Evolutionary conservation across 345 rosid genomes (phyloP).

Genomic region (Citrus unshiu): DNA sequence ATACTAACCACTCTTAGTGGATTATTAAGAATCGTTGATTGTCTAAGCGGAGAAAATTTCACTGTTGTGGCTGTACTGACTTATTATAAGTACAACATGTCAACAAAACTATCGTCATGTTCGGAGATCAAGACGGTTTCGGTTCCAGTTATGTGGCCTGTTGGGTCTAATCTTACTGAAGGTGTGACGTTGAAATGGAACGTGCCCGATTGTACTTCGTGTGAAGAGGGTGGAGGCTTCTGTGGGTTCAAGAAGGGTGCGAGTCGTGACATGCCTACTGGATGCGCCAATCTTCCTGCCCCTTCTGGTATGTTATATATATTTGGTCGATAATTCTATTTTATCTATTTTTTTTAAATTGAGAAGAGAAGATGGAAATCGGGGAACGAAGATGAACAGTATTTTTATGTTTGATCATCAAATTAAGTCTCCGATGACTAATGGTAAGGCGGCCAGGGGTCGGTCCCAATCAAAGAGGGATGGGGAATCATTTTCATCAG

Average conservation of each 20-base stretch:
- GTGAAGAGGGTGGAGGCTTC: conserved; percentile 27
- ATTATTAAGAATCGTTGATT: conserved; percentile 10
- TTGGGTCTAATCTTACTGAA: not conserved
- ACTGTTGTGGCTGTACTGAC: conserved; percentile 24
- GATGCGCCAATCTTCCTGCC: conserved; percentile 24
- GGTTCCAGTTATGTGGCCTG: conserved; percentile 25
- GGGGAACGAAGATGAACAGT: too few relatives aligned
- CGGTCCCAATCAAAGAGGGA: not conserved
- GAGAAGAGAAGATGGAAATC: not conserved
- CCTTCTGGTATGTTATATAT: not conserved
- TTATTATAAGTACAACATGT: not conserved
- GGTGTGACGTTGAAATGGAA: conserved; percentile 32
- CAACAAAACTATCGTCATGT: conserved; percentile 6
- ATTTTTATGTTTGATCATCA: not conserved
- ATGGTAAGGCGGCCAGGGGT: too few relatives aligned
- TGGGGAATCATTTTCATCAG: not conserved
- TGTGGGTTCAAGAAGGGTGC: conserved; percentile 23
- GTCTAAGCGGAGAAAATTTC: conserved; percentile 34
- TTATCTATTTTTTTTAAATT: too few relatives aligned
- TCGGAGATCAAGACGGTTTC: not conserved
- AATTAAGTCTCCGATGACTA: too few relatives aligned
- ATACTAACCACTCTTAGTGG: not conserved
- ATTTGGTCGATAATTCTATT: too few relatives aligned
- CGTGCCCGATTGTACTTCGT: conserved; percentile 34
- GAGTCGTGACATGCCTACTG: not conserved